Evolutionary conservation across 2,329 filamentous ascomycete species (phyloP), one percentile per base, ranked within the genome.

Genomic region (Epichloe festucae): DNA sequence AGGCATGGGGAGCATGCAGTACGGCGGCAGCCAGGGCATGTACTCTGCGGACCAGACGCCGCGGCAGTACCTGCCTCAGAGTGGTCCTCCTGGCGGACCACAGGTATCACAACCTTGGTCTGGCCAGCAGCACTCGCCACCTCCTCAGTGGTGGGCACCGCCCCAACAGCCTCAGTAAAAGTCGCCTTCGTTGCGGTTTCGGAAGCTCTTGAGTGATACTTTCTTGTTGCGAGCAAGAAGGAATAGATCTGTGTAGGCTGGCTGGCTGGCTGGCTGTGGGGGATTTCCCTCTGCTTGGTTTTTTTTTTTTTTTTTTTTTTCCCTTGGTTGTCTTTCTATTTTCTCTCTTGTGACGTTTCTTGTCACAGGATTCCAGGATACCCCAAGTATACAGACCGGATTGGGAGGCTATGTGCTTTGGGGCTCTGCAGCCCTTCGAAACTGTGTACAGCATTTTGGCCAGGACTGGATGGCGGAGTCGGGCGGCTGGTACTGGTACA

Each of bases 51-150:
- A 85, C 46, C 79, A 82, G 66, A 81, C 78, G 1, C 76, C 79
- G 4, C 73, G 81, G 49, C 78, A 82, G 61, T 85, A 84, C 69
- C 77, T 89, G 79, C 81, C 84, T 60, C 74, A 82, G 67, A 70
- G 76, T 65, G 67, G 27, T 31, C 27, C 75, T 59, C 66, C 81
- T 4, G 68, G 67, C 4, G 67, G 69, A 6, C 75, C 76, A 11
- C 70, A 74, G 5, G 73, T 73, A 21, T 72, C 73, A 2, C 77
- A 79, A 55, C 63, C 69, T 4, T 81, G 75, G 75, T 72, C 72
- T 6, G 71, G 79, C 39, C 81, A 84, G 58, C 81, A 83, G 59
- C 81, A 83, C 59, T 81, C 82, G 53, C 75, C 79, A 8, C 74
- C 81, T 1, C 74, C 77, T 50, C 71, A 77, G 60, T 79, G 77